phyloP scores from a whole-genome alignment of 345 rosid species.

The Salix viminalis region DNA sequence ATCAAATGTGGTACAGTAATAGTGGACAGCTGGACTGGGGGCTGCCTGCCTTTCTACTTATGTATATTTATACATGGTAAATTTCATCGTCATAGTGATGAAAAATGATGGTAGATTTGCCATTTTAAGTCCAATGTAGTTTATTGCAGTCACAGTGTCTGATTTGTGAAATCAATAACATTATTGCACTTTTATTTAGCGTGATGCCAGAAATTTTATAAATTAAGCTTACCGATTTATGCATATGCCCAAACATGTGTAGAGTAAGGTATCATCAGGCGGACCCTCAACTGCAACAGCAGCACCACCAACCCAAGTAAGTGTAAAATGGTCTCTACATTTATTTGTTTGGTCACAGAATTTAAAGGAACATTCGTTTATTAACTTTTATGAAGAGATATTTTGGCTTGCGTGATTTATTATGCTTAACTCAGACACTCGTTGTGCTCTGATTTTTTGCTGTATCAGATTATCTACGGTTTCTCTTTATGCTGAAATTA shows the following conservation, averaged over 20 bases:
- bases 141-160: neutral
- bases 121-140: neutral
- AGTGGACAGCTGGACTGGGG: too few species aligned
- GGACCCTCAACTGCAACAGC: conserved; percentile 7
- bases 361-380: neutral
- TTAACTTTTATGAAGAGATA: neutral
- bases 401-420: neutral
- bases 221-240: neutral
- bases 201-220: neutral
- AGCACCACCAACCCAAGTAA: conserved; percentile 7
- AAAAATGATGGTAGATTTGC: neutral
- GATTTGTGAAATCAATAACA: neutral
- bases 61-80: neutral
- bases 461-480: neutral
- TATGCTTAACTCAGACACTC: neutral
- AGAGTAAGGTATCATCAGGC: conserved; percentile 8
- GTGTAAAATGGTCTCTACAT: neutral
- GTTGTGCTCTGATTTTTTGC: neutral
- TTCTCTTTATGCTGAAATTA: neutral
- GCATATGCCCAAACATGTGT: neutral
- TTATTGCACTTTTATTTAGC: neutral
- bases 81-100: neutral
- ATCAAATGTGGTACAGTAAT: too few species aligned
- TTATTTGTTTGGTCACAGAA: neutral
- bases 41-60: neutral